phyloP scores from a whole-genome alignment of 139 green algal genomes.

The Chlamydomonas sphaeroides region DNA sequence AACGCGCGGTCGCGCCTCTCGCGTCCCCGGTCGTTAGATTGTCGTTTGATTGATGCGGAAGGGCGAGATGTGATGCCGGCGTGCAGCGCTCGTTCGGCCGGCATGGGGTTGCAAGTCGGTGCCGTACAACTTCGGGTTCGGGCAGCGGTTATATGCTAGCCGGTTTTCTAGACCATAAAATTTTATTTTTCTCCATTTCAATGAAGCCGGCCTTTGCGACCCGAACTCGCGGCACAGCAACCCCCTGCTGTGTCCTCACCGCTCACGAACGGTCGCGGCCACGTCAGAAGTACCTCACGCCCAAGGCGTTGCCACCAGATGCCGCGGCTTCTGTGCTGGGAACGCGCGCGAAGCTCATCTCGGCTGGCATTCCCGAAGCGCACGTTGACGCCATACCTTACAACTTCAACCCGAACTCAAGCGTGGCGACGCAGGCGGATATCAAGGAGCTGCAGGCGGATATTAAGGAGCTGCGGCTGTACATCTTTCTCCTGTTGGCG shows the following conservation, averaged over 20 bases:
- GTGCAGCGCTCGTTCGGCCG: too few species aligned
- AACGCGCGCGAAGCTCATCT: not conserved
- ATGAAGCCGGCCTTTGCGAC: too few species aligned
- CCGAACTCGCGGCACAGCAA: not conserved
- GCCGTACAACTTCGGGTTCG: too few species aligned
- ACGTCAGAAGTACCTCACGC: not conserved
- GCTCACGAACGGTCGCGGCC: slow-evolving; percentile 1
- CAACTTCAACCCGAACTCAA: not conserved
- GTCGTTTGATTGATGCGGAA: too few species aligned
- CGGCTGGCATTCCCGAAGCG: slow-evolving; percentile 1
- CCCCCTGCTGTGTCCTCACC: slow-evolving; percentile 1
- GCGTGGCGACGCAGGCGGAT: not conserved
- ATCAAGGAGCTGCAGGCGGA: too few species aligned
- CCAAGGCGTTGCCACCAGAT: slow-evolving; percentile 1
- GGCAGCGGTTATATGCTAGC: too few species aligned
- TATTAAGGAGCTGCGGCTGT: slow-evolving; percentile 12
- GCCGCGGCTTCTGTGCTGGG: not conserved
- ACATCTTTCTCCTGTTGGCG: not conserved
- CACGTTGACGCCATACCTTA: not conserved
- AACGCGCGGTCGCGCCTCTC: too few species aligned
- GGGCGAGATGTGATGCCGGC: too few species aligned
- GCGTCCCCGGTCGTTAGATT: too few species aligned
- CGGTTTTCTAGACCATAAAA: too few species aligned
- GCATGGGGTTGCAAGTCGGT: too few species aligned
- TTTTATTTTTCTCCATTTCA: too few species aligned